Evolutionary conservation across 345 rosid genomes (phyloP), one percentile per base, ranked within the genome.

Genomic region (Isatis tinctoria): DNA sequence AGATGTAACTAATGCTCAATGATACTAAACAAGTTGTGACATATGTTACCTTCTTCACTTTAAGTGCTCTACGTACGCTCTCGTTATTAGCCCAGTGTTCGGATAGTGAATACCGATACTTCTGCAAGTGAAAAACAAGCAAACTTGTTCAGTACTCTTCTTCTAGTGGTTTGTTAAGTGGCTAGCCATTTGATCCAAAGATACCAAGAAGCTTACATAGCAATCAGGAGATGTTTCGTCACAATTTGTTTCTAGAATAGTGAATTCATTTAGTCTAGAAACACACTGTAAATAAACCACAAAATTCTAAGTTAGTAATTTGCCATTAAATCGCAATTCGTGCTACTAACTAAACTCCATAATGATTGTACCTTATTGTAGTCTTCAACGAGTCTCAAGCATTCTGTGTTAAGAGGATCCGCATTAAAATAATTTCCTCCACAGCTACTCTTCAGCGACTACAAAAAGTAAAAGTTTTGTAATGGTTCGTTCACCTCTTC

Each of bases 391-490:
- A 81, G 65, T 18, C 43, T 72, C 37, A 22, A 44, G 69, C 96
- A 90, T 37, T 77, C 79, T 14, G 16, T 20, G 33, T 83, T 82
- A 60, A 54, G 59, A 43, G 84, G 80, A 60, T 82, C 78, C 13
- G 39, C 49, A 18, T 59, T 24, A 8, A 60, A 6, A 16, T 60
- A 72, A 12, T 82, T 67, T 20, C 79, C 84, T 67, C 74, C 61
- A 57, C 93, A 90, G 37, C 41, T 82, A 70, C 40, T 82, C 78
- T 71, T 72, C 80, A 87, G 30, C 20, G 87, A 80, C 93, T 90
- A 72, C 28, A 66, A 11, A 9, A 13, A 10, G 65, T 8, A 70
- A 20, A 10, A 44, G 18, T 43, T 26, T 68, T n/a, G 41, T 22
- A 37, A 47, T 20, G 58, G 43, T 53, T 24, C 33, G 5, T 52